Evolutionary conservation across 345 rosid species (phyloP), one percentile per base, ranked within the genome.

Genomic region (Lepidium sativum): DNA sequence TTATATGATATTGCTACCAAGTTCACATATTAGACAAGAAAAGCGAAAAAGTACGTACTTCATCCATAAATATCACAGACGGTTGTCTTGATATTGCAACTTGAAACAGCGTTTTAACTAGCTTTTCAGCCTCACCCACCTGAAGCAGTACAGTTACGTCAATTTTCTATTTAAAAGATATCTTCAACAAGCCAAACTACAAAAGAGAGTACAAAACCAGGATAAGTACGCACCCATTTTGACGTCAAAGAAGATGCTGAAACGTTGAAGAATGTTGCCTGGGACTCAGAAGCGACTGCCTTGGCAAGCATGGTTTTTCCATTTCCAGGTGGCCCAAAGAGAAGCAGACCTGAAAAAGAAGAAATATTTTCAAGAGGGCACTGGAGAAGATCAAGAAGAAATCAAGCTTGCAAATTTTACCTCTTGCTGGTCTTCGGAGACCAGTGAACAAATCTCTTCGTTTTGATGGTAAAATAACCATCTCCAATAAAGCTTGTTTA

Each of bases 271-370:
- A 92, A 92, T 14, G 98, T 92, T 52, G 97, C 98, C 75, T 83
- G 79, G 42, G 98, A 89, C 81, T 92, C 97, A 3, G 98, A 92
- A 55, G 98, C 97, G 7, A 92, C 97, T 56, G 98, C 98, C 76
- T 92, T 92, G 32, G 94, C 97, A 77, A 92, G 97, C 98, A 92
- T 92, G 53, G 98, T 92, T 76, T 92, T 92, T 37, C 98, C 98
- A 80, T 89, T 92, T 18, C 98, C 98, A 65, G 97, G 98, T 59
- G 98, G 98, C 35, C 98, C 97, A 79, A 92, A 92, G 68, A 92
- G 95, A 74, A 92, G 97, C 67, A 92, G 63, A 65, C 98, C 98
- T 92, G 63, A 54, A 32, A 78, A 60, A 60, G 18, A 52, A 45
- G 43, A 37, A 23, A 29, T 10, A 21, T 34, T 16, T 34, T 2